phyloP scores from a whole-genome alignment of 1,284 basidiomycete species.

The Sanguinoderma infundibulare region DNA sequence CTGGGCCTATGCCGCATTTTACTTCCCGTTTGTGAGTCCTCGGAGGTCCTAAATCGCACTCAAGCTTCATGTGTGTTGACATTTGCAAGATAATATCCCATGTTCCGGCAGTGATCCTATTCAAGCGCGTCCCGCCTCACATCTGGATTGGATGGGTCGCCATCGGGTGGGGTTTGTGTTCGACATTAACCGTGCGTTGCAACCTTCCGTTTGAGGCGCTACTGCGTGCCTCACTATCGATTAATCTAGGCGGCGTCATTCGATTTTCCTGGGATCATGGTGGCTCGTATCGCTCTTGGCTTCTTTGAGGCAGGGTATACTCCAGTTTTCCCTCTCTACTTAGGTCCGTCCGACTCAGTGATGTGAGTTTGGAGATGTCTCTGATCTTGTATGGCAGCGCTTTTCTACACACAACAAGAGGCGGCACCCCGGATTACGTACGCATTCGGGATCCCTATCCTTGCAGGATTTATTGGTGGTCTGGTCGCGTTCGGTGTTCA shows the following conservation, averaged over 20 bases:
- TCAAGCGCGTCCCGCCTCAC: slow-evolving; percentile 69
- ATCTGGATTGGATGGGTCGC: slow-evolving; percentile 69
- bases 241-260: slow-evolving; percentile 57
- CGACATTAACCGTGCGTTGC: slow-evolving; percentile 66
- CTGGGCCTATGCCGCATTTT: slow-evolving; percentile 78
- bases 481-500: slow-evolving; percentile 77
- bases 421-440: slow-evolving; percentile 74
- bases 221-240: neutral
- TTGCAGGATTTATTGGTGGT: slow-evolving; percentile 82
- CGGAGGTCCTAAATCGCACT: neutral
- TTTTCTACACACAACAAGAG: slow-evolving; percentile 77
- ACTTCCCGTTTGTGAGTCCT: slow-evolving; percentile 75
- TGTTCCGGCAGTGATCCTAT: slow-evolving; percentile 67
- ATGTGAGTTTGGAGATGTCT: neutral
- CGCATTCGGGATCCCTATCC: slow-evolving; percentile 81
- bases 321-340: slow-evolving; percentile 74
- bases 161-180: slow-evolving; percentile 72
- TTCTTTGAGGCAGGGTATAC: slow-evolving; percentile 77
- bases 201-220: neutral
- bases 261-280: slow-evolving; percentile 60
- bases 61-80: no score
- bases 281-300: slow-evolving; percentile 64
- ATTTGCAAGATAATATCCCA: slow-evolving; percentile 66
- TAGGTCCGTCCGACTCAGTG: slow-evolving; percentile 25
- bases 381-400: slow-evolving; percentile 46